Conservation (phyloP, 805 yeast genomes). For the Candida berthetii region DNA sequence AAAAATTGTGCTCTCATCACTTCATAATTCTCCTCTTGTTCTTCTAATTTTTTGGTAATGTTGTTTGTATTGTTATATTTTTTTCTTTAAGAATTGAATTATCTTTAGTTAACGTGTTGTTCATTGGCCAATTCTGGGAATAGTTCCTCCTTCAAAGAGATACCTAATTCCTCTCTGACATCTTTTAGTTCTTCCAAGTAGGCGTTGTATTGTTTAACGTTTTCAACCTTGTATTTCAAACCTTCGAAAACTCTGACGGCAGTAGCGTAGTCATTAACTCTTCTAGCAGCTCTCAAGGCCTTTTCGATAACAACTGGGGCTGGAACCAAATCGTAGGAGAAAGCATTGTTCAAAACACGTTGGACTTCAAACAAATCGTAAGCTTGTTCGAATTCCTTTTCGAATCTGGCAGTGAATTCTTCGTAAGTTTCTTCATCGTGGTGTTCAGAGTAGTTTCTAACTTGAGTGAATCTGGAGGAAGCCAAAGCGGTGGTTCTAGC, state of each 20-base stretch:
- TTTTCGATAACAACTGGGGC: slow-evolving; percentile 94
- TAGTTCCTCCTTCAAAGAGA: slow-evolving; percentile 88
- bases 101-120: slow-evolving; percentile 15
- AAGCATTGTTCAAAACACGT: slow-evolving; percentile 95
- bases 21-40: background rate
- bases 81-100: background rate
- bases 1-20: background rate
- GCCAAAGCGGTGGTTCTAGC: background rate
- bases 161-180: slow-evolving; percentile 86
- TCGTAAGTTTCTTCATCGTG: slow-evolving; percentile 92
- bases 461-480: slow-evolving; percentile 16
- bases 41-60: too few species aligned
- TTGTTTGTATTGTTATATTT: background rate
- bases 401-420: slow-evolving; percentile 86
- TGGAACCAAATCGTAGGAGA: slow-evolving; percentile 97
- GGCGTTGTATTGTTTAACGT: slow-evolving; percentile 88
- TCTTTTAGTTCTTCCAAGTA: slow-evolving; percentile 93
- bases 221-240: slow-evolving; percentile 92
- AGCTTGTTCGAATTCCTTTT: slow-evolving; percentile 93
- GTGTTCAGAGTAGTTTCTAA: slow-evolving; percentile 70
- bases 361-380: slow-evolving; percentile 83
- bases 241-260: slow-evolving; percentile 99
- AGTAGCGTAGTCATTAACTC: slow-evolving; percentile 97
- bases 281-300: slow-evolving; percentile 96
- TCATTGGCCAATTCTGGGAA: slow-evolving; percentile 35